phyloP scores from a whole-genome alignment of 2,329 filamentous ascomycete genomes.

The Penicillium sp. region DNA sequence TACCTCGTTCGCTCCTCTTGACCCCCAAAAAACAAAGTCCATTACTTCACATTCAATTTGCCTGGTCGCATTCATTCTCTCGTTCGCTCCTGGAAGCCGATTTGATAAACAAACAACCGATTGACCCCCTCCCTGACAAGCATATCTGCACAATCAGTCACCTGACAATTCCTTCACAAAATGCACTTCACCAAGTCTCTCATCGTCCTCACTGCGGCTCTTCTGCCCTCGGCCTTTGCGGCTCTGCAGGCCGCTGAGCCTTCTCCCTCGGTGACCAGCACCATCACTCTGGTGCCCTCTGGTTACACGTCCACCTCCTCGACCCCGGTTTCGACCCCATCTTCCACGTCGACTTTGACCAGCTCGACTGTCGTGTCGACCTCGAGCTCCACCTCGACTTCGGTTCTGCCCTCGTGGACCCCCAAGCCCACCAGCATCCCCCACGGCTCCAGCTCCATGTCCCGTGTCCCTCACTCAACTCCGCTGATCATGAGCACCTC shows the following conservation, averaged over 20 bases:
- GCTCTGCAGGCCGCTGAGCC: constrained; percentile 14
- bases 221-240: constrained; percentile 27
- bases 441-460: constrained; percentile 8
- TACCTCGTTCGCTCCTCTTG: constrained; percentile 6
- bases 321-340: constrained; percentile 10
- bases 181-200: constrained; percentile 34
- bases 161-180: constrained; percentile 2
- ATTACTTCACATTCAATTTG: constrained; percentile 26
- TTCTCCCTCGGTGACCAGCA: constrained; percentile 19
- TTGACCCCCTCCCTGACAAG: too few species aligned
- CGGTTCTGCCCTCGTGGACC: constrained; percentile 16
- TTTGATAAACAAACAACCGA: not conserved
- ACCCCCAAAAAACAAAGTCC: constrained; percentile 20
- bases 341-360: constrained; percentile 4
- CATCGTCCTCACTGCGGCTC: constrained; percentile 23
- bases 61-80: constrained; percentile 29
- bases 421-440: constrained; percentile 12
- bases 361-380: constrained; percentile 1
- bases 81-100: not conserved
- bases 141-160: too few species aligned
- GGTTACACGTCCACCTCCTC: constrained; percentile 16
- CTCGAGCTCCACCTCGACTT: constrained; percentile 10
- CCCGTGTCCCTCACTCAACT: constrained; percentile 15
- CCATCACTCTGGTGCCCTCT: constrained; percentile 23
- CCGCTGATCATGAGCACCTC: constrained; percentile 14